Evolutionary conservation across 1,284 basidiomycete genomes (phyloP).

Genomic region (Testicularia cyperi): DNA sequence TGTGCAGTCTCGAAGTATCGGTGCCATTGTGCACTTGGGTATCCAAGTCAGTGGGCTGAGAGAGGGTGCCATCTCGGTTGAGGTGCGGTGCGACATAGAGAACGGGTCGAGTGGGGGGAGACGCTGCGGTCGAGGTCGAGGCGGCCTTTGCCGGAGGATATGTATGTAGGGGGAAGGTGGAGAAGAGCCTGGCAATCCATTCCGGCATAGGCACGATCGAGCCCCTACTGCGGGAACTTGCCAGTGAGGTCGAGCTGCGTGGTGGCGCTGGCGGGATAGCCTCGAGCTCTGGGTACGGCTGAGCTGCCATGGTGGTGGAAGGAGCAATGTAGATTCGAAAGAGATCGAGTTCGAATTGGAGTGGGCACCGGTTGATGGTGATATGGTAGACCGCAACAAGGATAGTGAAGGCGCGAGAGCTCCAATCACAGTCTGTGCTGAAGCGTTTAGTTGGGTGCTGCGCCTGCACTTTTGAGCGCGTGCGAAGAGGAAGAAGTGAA

Average conservation of each 20-base stretch:
- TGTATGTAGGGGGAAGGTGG: conserved; percentile 27
- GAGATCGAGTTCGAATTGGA: no score
- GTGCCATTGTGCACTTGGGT: no score
- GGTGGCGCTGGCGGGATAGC: conserved; percentile 37
- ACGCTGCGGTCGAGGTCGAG: conserved; percentile 7
- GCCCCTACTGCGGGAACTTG: no score
- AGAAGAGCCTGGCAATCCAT: conserved; percentile 29
- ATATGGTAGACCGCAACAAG: no score
- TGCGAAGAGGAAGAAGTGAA: no score
- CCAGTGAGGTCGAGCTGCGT: conserved; percentile 15
- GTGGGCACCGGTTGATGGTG: no score
- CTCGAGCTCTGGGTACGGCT: conserved; percentile 39
- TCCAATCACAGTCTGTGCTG: no score
- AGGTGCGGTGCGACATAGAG: conserved; percentile 41
- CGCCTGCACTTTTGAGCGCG: no score
- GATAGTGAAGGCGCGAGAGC: no score
- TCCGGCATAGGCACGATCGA: conserved; percentile 22
- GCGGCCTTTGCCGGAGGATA: conserved; percentile 26
- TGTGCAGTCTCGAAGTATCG: not conserved
- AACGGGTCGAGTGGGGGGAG: conserved; percentile 15
- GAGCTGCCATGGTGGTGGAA: no score
- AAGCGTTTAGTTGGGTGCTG: no score
- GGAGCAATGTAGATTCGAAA: no score
- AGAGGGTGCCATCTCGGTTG: conserved; percentile 21
- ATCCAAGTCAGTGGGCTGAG: conserved; percentile 1